Evolutionary conservation across 305 asterid genomes (phyloP).

Genomic region (Fraxinus nigra): DNA sequence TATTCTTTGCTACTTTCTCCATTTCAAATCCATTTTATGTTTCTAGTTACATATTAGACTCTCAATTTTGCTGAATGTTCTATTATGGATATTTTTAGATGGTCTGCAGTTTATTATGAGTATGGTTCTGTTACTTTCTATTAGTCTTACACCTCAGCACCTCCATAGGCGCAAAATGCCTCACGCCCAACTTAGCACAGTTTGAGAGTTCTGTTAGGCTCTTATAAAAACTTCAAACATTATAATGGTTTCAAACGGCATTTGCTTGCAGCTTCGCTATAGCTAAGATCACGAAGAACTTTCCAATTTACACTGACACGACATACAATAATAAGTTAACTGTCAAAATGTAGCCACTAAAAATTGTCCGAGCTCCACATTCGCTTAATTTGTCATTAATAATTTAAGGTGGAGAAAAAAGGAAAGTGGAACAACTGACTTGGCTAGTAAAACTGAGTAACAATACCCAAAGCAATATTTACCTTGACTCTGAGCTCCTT

Average conservation of each 20-base stretch:
- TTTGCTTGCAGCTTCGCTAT: background rate
- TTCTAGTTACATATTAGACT: background rate
- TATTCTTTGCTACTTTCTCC: background rate
- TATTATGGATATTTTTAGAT: background rate
- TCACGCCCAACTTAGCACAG: background rate
- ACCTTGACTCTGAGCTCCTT: slow-evolving; percentile 99
- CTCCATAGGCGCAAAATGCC: background rate
- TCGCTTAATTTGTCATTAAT: background rate
- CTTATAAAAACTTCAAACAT: background rate
- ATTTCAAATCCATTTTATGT: background rate
- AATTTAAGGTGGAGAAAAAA: background rate
- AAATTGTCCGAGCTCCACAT: background rate
- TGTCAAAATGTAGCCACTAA: background rate
- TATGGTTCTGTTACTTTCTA: background rate
- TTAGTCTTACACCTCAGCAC: background rate
- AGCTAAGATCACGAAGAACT: background rate
- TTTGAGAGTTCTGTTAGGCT: background rate
- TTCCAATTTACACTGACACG: background rate
- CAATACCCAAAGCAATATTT: slow-evolving; percentile 13
- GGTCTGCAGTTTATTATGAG: background rate
- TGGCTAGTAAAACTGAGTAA: background rate
- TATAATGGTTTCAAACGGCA: background rate
- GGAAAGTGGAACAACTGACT: background rate
- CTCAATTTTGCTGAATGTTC: background rate
- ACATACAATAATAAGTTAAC: background rate